These are phyloP conservation scores for Raffaelea arxii DNA, from an alignment of 2,329 filamentous ascomycete species.

Conservation along the genomic window DNA sequence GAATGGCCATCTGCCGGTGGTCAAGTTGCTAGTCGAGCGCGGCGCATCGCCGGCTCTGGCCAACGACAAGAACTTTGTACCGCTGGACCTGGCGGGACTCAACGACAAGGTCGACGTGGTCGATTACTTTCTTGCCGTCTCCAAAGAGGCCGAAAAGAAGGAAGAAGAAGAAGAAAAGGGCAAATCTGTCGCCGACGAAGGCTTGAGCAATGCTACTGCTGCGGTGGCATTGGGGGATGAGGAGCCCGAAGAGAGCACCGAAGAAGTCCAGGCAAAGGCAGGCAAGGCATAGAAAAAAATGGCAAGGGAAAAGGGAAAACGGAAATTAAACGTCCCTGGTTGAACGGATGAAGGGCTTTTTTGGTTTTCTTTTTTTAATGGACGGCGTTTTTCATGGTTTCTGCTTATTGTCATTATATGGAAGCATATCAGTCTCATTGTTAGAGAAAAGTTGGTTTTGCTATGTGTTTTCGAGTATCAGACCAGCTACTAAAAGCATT, in stretches of 20 bases:
- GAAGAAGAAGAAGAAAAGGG: neutral
- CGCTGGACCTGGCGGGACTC: constrained; percentile 63
- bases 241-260: neutral
- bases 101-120: constrained; percentile 58
- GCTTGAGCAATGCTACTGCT: constrained; percentile 5
- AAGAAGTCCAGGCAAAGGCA: neutral
- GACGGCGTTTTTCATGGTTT: too few species aligned
- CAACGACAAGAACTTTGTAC: constrained; percentile 78
- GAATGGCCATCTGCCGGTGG: constrained; percentile 73
- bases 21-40: constrained; percentile 65
- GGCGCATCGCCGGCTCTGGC: constrained; percentile 70
- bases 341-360: too few species aligned
- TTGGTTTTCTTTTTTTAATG: too few species aligned
- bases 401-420: too few species aligned
- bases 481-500: too few species aligned
- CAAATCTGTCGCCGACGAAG: neutral
- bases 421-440: too few species aligned
- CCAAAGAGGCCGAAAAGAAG: constrained; percentile 33
- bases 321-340: too few species aligned
- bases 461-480: too few species aligned
- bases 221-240: constrained; percentile 3
- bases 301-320: too few species aligned
- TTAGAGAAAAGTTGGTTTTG: too few species aligned
- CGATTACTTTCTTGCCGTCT: constrained; percentile 46
- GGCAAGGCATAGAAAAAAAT: neutral